Base-by-base conservation (phyloP, 1,284 basidiomycete species). In the Mycosarcoma maydis region DNA sequence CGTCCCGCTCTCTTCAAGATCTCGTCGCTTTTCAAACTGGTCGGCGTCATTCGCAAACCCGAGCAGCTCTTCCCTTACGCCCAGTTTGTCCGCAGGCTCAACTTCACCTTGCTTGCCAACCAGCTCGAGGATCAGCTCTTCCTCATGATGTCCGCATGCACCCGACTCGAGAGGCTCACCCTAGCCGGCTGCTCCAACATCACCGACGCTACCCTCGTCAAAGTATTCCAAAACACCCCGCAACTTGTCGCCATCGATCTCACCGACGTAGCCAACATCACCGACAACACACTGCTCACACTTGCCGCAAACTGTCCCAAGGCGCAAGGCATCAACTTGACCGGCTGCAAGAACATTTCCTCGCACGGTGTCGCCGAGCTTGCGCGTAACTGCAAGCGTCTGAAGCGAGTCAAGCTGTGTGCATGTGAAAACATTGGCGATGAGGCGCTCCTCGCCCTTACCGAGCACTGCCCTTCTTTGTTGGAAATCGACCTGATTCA, bases 401-500 rank as follows among this genome's bases (percentile, higher is more conserved):
- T 99, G 37, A 88, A 94, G 41, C 75, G 86, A 85, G 72, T 80
- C 54, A 81, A 81, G 61, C 67, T 80, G 24, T 76, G 69, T 49
- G 64, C 65, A 16, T 80, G 78, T 42, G 69, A 65, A 24, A 56
- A 55, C 23, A 40, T 81, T 9, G 73, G 67, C 44, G 75, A 77
- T 40, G 57, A 62, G 26, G 77, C 76, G 22, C 46, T 81, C 17
- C 30, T 65, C 7, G 67, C 73, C 4, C 51, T 81, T 20, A 66
- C 76, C 4, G 42, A 60, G 36, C 37, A 86, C 7, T 97, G 94
- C 78, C 91, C 92, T 0, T 86, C 94, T 32, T 86, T 99, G 17
- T 87, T 98, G 50, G 96, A 99, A 83, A 89, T 97, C 71, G 96
- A 98, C 83, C 87, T 98, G 67, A 90, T 92, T 75, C 86, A 89